Conservation (phyloP, 2,329 filamentous ascomycete species). For the Penicillium sp. region DNA sequence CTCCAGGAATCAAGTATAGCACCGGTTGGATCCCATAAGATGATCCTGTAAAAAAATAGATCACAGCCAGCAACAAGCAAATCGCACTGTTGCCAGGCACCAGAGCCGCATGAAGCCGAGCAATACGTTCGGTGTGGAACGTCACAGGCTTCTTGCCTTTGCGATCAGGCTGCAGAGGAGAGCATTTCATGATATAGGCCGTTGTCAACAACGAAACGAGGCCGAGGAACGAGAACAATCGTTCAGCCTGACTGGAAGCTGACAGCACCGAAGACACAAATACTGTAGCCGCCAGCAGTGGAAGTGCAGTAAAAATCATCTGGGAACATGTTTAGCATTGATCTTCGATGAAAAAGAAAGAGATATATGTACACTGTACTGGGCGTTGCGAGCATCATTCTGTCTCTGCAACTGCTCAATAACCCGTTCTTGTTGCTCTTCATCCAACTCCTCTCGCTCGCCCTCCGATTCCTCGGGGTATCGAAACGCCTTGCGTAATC, state of each 20-base stretch:
- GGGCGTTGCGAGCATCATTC: slow-evolving; percentile 41
- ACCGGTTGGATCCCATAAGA: slow-evolving; percentile 25
- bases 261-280: slow-evolving; percentile 38
- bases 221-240: slow-evolving; percentile 33
- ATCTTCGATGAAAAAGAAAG: not conserved
- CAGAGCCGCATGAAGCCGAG: slow-evolving; percentile 25
- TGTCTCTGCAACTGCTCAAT: slow-evolving; percentile 39
- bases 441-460: slow-evolving; percentile 66
- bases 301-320: slow-evolving; percentile 39
- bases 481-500: slow-evolving; percentile 73
- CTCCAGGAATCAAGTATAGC: slow-evolving; percentile 40
- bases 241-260: slow-evolving; percentile 20
- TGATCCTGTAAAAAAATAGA: slow-evolving; percentile 25
- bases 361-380: slow-evolving; percentile 40
- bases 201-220: slow-evolving; percentile 40
- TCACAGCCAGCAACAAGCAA: slow-evolving; percentile 33
- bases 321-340: slow-evolving; percentile 15
- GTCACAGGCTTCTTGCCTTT: slow-evolving; percentile 33
- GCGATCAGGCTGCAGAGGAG: slow-evolving; percentile 30
- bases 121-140: slow-evolving; percentile 18
- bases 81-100: slow-evolving; percentile 30
- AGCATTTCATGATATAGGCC: slow-evolving; percentile 39
- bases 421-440: slow-evolving; percentile 57
- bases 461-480: slow-evolving; percentile 65
- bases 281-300: slow-evolving; percentile 32